Conservation (phyloP, 306 rosid genomes). For the Rosa multiflora region DNA sequence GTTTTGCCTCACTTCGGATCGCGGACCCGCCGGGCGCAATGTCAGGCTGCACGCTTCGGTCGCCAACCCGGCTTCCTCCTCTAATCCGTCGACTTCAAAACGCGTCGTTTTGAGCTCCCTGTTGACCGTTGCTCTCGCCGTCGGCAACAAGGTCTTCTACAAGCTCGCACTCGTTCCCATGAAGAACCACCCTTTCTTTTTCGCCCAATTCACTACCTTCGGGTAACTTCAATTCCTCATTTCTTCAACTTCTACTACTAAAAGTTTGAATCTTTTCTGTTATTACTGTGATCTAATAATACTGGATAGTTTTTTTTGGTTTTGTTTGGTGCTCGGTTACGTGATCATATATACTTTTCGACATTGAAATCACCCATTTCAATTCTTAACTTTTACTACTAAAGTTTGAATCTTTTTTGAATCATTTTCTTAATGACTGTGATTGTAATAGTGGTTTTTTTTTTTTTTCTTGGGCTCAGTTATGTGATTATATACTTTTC, state of each 20-base stretch:
- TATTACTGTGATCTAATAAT: background rate
- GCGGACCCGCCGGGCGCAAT: slow-evolving; percentile 17
- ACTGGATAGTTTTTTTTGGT: too few relatives aligned
- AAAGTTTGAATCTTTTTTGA: background rate
- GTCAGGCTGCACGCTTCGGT: slow-evolving; percentile 43
- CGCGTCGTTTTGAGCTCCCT: slow-evolving; percentile 42
- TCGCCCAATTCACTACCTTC: slow-evolving; percentile 78
- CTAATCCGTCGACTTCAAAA: slow-evolving; percentile 25
- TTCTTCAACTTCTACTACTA: background rate
- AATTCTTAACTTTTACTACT: background rate
- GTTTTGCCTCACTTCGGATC: slow-evolving; percentile 21
- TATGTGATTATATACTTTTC: slow-evolving; percentile 66
- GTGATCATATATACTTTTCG: too few relatives aligned
- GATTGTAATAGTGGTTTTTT: background rate
- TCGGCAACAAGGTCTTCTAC: slow-evolving; percentile 79
- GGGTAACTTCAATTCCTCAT: slow-evolving; percentile 38
- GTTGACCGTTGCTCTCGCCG: slow-evolving; percentile 48
- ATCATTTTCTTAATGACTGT: background rate
- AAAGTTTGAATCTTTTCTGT: background rate
- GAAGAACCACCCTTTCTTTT: slow-evolving; percentile 74
- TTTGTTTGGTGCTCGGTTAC: too few relatives aligned
- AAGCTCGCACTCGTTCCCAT: slow-evolving; percentile 86
- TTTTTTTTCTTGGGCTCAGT: slow-evolving; percentile 33
- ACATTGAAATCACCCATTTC: too few relatives aligned
- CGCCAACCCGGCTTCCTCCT: slow-evolving; percentile 17